Conservation (phyloP, 352 stramenopile species). For the Peronospora destructor region DNA sequence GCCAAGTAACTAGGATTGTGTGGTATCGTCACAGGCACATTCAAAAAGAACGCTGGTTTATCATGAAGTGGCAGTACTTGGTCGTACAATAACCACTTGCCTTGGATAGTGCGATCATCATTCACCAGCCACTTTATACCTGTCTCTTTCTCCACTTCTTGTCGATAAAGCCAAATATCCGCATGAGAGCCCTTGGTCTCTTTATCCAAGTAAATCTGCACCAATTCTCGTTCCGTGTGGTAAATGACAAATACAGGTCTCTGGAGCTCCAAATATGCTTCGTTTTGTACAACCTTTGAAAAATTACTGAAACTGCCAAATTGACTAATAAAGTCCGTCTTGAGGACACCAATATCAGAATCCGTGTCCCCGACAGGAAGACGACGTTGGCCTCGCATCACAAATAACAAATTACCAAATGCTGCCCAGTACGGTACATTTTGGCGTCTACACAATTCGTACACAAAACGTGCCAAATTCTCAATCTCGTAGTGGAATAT, state of each 20-base stretch:
- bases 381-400: constrained; percentile 48
- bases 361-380: constrained; percentile 75
- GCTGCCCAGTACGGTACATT: constrained; percentile 57
- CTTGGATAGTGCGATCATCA: constrained; percentile 60
- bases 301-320: constrained; percentile 57
- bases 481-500: constrained; percentile 71
- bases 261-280: constrained; percentile 45
- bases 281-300: constrained; percentile 32
- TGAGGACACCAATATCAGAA: constrained; percentile 68
- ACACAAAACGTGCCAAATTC: constrained; percentile 55
- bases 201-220: constrained; percentile 60
- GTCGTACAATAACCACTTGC: constrained; percentile 56
- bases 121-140: constrained; percentile 53
- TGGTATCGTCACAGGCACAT: constrained; percentile 44
- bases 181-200: constrained; percentile 49
- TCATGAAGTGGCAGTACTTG: constrained; percentile 52
- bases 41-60: constrained; percentile 41
- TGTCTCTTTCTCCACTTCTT: constrained; percentile 35
- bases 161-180: constrained; percentile 73
- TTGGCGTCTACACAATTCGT: constrained; percentile 43
- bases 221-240: constrained; percentile 41
- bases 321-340: constrained; percentile 40
- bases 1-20: constrained; percentile 55
- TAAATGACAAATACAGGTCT: constrained; percentile 47
- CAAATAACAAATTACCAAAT: constrained; percentile 73